Percentiles rank a stretch among this genome's conserved stretches.
Evolutionary conservation across 371 early-diverging fungal species (phyloP).

Genomic region (Mortierella sp.): DNA sequence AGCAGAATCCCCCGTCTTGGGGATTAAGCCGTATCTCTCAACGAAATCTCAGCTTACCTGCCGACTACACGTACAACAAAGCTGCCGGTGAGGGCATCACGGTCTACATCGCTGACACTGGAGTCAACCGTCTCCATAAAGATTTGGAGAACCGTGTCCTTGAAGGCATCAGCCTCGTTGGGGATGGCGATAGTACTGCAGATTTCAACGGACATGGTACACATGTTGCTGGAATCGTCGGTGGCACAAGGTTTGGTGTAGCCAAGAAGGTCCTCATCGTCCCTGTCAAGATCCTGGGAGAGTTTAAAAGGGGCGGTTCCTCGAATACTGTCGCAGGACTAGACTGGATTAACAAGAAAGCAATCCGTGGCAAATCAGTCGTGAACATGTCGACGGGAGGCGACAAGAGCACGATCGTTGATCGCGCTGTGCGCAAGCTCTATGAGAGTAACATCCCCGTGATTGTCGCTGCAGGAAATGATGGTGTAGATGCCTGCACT

Average conservation of each 20-base stretch:
- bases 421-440: conserved; percentile 43
- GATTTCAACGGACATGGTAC: too few relatives aligned
- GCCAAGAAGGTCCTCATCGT: conserved; percentile 60
- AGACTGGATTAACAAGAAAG: conserved; percentile 17
- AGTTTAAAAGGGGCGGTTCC: conserved; percentile 55
- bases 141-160: conserved; percentile 61
- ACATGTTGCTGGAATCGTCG: conserved; percentile 61
- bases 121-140: conserved; percentile 53
- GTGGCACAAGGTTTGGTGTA: conserved; percentile 57
- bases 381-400: conserved; percentile 44
- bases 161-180: conserved; percentile 32
- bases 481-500: conserved; percentile 54
- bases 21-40: conserved; percentile 65
- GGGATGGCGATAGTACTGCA: conserved; percentile 61
- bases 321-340: conserved; percentile 53
- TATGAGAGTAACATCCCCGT: conserved; percentile 47
- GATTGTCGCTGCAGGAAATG: conserved; percentile 67
- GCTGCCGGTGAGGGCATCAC: conserved; percentile 57
- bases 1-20: conserved; percentile 57
- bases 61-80: conserved; percentile 28
- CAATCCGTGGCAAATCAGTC: conserved; percentile 15
- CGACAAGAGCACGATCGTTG: conserved; percentile 15
- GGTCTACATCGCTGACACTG: conserved; percentile 61
- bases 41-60: conserved; percentile 23
- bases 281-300: conserved; percentile 52